These are phyloP conservation scores for Dactylis glomerata DNA, from an alignment of 176 grass and related monocot genomes.

Conservation along the genomic window DNA sequence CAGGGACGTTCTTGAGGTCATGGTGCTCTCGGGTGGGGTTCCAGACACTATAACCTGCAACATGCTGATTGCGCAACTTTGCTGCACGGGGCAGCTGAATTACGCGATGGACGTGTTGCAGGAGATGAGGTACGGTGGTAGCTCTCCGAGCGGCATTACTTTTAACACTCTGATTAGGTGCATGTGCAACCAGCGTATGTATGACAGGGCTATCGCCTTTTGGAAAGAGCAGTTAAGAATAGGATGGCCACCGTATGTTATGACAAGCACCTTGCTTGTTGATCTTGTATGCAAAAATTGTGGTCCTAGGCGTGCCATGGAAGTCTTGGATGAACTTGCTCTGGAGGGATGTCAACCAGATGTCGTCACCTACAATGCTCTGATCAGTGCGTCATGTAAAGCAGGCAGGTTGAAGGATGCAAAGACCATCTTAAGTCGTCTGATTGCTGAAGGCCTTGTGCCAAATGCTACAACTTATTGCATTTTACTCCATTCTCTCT, in stretches of 20 bases:
- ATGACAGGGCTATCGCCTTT: conserved; percentile 53
- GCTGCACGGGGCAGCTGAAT: conserved; percentile 43
- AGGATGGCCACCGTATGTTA: conserved; percentile 63
- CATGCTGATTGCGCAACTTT: conserved; percentile 65
- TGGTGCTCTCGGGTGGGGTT: conserved; percentile 62
- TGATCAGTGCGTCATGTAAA: conserved; percentile 68
- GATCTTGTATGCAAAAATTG: conserved; percentile 62
- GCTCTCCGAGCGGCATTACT: conserved; percentile 56
- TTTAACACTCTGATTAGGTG: conserved; percentile 81
- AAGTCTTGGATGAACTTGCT: conserved; percentile 57
- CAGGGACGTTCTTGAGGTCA: conserved; percentile 50
- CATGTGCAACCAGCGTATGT: conserved; percentile 52
- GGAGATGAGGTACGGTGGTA: conserved; percentile 55
- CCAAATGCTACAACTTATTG: conserved; percentile 68
- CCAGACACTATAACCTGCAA: conserved; percentile 73
- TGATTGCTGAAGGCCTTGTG: conserved; percentile 47
- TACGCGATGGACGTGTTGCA: conserved; percentile 44
- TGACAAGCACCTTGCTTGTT: conserved; percentile 66
- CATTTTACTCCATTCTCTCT: conserved; percentile 66
- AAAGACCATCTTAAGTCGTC: conserved; percentile 40
- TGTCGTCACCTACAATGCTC: conserved; percentile 64
- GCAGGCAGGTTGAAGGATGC: conserved; percentile 47
- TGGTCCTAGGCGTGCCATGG: conserved; percentile 45
- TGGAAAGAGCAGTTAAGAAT: conserved; percentile 64
- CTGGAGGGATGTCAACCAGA: conserved; percentile 61